Base-by-base conservation (phyloP, 2,329 filamentous ascomycete species). In the Hypoxylon sp. region DNA sequence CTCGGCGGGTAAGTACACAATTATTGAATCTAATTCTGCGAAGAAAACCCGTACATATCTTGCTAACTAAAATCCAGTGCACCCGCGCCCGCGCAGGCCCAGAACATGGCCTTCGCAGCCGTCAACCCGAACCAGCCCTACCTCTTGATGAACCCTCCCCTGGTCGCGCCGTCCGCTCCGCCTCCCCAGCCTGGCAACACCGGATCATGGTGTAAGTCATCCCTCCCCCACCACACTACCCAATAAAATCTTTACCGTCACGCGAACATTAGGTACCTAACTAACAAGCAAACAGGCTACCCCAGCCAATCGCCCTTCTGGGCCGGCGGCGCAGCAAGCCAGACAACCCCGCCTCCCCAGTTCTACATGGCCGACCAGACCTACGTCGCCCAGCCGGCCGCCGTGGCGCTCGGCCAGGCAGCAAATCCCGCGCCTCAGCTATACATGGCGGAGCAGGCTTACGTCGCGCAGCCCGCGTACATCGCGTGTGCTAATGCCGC, bases 131-230 rank as follows among this genome's bases (percentile, higher is more conserved):
- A 60, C n/a, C 59, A 60, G 52, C 70, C 70, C 10, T 67, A 50
- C 32, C 65, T 72, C 21, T 63, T 38, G 68, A 25, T 69, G 7
- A 72, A 72, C 28, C 60, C 70, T 21, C 68, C 70, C 1, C 10
- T 72, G 13, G 70, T 69, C 11, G 53, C 65, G 34, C 66, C 70
- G 1, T 67, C 67, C 0, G 46, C 55, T 6, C 59, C 67, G n/a
- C 41, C 69, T 6, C 62, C 62, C 9, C 59, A n/a, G 14, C 66
- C 60, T 6, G 57, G 60, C 14, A 67, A 59, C 52, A 60, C 46
- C 21, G 60, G 65, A 14, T 60, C 67, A 28, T 70, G 63, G 60
- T 65, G 67, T 72, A 65, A 65, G 67, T 62, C 5, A 30, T 41
- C 10, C 5, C 17, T 46, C 13, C 10, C 30, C 10, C 30, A 17